Conservation (phyloP, 139 green algal species). For the Zygnema cylindricum region DNA sequence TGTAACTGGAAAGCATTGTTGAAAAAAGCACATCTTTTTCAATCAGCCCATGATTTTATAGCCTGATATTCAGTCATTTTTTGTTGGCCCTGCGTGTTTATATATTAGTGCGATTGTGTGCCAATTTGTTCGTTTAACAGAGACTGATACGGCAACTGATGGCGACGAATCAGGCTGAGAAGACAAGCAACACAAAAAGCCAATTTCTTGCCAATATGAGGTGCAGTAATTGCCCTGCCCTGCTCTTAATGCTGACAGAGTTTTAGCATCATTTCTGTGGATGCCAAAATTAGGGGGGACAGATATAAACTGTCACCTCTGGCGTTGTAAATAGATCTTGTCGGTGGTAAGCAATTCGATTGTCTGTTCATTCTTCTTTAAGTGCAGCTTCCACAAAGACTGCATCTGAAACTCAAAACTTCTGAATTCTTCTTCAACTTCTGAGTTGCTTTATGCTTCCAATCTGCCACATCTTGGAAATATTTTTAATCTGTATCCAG, state of each 20-base stretch:
- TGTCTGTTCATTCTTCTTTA: too few species aligned
- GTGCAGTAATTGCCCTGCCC: too few species aligned
- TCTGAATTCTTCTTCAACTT: too few species aligned
- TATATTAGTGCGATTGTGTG: neutral
- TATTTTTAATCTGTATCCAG: constrained; percentile 1
- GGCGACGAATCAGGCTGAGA: constrained; percentile 28
- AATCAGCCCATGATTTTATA: neutral
- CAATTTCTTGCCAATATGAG: constrained; percentile 54
- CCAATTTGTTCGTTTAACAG: neutral
- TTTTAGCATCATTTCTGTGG: too few species aligned
- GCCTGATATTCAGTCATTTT: neutral
- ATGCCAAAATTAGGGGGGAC: too few species aligned
- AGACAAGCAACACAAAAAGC: constrained; percentile 45
- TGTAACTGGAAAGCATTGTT: neutral
- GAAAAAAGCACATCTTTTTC: neutral
- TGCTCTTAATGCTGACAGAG: too few species aligned
- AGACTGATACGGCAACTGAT: constrained; percentile 36
- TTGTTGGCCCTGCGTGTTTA: neutral
- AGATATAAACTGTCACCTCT: too few species aligned
- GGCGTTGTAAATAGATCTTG: too few species aligned
- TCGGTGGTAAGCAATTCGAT: too few species aligned
- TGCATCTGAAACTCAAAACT: too few species aligned
- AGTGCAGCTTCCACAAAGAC: too few species aligned
- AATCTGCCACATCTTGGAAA: neutral
- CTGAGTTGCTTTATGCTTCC: neutral